These are phyloP conservation scores for Avena eriantha DNA, from an alignment of 176 grass and related monocot species.

Conservation along the genomic window DNA sequence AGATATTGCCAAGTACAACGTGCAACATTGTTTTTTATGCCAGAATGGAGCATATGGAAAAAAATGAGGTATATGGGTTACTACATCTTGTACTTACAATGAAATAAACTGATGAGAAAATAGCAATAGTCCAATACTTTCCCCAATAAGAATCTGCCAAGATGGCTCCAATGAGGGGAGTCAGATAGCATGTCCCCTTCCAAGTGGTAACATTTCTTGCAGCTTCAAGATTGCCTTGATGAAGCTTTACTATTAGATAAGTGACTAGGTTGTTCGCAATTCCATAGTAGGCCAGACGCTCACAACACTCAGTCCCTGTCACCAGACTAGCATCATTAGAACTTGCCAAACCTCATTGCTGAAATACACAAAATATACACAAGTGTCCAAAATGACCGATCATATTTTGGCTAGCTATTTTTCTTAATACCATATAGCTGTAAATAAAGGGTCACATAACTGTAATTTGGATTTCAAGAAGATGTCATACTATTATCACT, in stretches of 20 bases:
- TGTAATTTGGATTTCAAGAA: not conserved
- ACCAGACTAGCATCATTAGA: constrained; percentile 33
- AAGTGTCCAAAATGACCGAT: not conserved
- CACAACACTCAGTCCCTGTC: constrained; percentile 83
- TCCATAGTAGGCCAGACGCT: constrained; percentile 90
- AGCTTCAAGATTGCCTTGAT: constrained; percentile 77
- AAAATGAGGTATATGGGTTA: not conserved
- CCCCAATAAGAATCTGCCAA: constrained; percentile 91
- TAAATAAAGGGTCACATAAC: not conserved
- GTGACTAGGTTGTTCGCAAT: constrained; percentile 79
- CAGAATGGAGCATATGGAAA: constrained; percentile 17
- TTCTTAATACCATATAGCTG: not conserved
- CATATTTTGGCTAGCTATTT: constrained; percentile 1
- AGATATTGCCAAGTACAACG: not conserved
- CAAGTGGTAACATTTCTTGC: constrained; percentile 87
- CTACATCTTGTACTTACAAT: constrained; percentile 65
- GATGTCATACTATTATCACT: not conserved
- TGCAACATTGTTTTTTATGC: not conserved
- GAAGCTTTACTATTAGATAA: constrained; percentile 76
- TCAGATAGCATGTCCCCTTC: constrained; percentile 96
- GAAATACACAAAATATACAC: constrained; percentile 27
- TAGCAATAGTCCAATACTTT: constrained; percentile 76
- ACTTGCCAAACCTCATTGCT: not conserved
- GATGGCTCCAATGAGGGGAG: constrained; percentile 79
- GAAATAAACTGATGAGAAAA: constrained; percentile 82